Conservation (phyloP, 345 rosid species). For the Lumnitzera littorea region DNA sequence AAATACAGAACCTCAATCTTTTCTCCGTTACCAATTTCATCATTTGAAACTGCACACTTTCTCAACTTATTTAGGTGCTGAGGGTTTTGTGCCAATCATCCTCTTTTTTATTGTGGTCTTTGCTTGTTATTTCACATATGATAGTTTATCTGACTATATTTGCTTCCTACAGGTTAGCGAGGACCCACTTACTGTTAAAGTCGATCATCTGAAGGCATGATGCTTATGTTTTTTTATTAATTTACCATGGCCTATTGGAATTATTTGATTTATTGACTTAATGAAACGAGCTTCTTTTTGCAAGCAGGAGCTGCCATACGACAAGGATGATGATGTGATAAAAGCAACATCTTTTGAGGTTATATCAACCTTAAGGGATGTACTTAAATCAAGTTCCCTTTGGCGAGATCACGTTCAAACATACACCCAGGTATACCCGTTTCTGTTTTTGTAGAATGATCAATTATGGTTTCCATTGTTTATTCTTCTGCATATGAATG, state of each 20-base stretch:
- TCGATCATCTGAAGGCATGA: slow-evolving; percentile 90
- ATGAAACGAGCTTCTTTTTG: not conserved
- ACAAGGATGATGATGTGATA: slow-evolving; percentile 91
- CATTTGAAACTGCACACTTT: too few species aligned
- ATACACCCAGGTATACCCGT: slow-evolving; percentile 55
- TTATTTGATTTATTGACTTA: slow-evolving; percentile 1
- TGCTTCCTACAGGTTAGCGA: slow-evolving; percentile 58
- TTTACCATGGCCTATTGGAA: not conserved
- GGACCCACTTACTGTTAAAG: slow-evolving; percentile 92
- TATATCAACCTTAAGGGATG: slow-evolving; percentile 89
- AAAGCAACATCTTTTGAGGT: slow-evolving; percentile 95
- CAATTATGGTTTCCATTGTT: slow-evolving; percentile 4
- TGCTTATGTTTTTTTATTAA: not conserved
- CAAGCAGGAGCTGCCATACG: slow-evolving; percentile 69
- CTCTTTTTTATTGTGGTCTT: too few species aligned
- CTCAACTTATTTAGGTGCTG: too few species aligned
- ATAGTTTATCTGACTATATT: not conserved
- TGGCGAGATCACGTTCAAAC: slow-evolving; percentile 98
- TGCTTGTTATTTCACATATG: not conserved
- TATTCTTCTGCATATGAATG: not conserved
- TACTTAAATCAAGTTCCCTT: slow-evolving; percentile 74
- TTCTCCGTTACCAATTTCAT: not conserved
- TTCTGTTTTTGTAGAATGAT: too few species aligned
- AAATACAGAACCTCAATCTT: not conserved
- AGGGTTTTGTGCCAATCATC: too few species aligned